Evolutionary conservation across 108 stramenopile species (phyloP), one percentile per base, ranked within the genome.

Genomic region (Pseudonitzschia delicatissima): DNA sequence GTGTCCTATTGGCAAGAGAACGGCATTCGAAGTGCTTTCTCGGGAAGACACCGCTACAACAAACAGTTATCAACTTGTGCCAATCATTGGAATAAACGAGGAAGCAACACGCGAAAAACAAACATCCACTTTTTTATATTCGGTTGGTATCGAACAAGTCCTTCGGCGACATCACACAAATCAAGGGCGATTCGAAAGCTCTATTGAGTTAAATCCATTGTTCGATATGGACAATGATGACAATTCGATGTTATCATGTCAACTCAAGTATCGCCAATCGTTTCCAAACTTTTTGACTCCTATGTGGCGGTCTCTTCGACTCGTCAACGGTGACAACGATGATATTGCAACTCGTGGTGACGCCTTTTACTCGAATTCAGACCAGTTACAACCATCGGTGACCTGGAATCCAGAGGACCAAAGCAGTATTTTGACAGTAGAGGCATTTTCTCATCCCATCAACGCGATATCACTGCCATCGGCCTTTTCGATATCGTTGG

Each of bases 401-500:
- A 60, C 67, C 51, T 74, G 73, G 73, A 42, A 62, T 20, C 28
- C 44, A 4, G 35, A 57, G 31, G 37, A 59, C 31, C 25, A 9
- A 13, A 74, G 66, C 42, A 47, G 35, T 23, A 35, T 74, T 17
- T 45, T 74, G 2, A 28, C 11, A 21, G 39, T 73, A 11, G 40
- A 42, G 39, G 60, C 39, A 9, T 5, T 12, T 15, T 29, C 44
- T 17, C 3, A n/a, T 13, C 45, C 8, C 12, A 5, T 3, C 62
- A 4, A 45, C 23, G n/a, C 71, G 60, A 18, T 17, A 7, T 48
- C 47, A 23, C 18, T 62, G 45, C 59, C 66, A 2, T 83, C 85
- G 23, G 80, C 80, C 21, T 13, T 86, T 8, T 61, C 67, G 57
- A 60, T 91, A 37, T 68, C 74, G 26, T 40, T 92, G 18, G 83